Evolutionary conservation across 176 grass and related monocot species (phyloP).

Genomic region (Secale cereale): DNA sequence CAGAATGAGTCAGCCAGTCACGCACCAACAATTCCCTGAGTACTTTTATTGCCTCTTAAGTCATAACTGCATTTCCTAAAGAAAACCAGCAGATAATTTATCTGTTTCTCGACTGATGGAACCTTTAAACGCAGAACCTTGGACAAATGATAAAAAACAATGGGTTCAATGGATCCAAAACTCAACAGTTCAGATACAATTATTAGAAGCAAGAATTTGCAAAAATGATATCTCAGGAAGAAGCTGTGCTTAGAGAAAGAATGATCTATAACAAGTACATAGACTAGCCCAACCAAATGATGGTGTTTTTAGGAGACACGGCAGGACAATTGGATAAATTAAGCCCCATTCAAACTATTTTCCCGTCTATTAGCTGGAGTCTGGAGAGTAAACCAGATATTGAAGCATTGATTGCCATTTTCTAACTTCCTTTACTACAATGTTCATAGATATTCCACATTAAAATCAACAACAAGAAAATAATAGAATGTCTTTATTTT

Average conservation of each 20-base stretch:
- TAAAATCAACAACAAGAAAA: not conserved
- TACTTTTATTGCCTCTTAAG: not conserved
- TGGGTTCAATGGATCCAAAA: not conserved
- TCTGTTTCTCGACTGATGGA: not conserved
- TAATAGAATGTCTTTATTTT: not conserved
- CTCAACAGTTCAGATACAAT: not conserved
- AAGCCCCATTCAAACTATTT: not conserved
- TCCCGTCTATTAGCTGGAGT: not conserved
- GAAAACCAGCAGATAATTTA: not conserved
- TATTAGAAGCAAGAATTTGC: not conserved
- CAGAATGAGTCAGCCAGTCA: not conserved
- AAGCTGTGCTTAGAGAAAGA: not conserved
- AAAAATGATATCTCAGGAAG: not conserved
- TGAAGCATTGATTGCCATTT: not conserved
- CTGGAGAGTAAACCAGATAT: not conserved
- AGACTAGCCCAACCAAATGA: not conserved
- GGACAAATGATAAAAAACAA: not conserved
- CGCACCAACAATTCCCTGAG: not conserved
- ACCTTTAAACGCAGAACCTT: not conserved
- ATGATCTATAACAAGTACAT: not conserved
- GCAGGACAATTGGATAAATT: not conserved
- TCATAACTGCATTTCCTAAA: not conserved
- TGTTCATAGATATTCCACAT: not conserved
- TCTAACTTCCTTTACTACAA: not conserved
- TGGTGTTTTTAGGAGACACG: not conserved